Evolutionary conservation across 1,284 basidiomycete genomes (phyloP), one percentile per base, ranked within the genome.

Genomic region (Peniophora sp.): DNA sequence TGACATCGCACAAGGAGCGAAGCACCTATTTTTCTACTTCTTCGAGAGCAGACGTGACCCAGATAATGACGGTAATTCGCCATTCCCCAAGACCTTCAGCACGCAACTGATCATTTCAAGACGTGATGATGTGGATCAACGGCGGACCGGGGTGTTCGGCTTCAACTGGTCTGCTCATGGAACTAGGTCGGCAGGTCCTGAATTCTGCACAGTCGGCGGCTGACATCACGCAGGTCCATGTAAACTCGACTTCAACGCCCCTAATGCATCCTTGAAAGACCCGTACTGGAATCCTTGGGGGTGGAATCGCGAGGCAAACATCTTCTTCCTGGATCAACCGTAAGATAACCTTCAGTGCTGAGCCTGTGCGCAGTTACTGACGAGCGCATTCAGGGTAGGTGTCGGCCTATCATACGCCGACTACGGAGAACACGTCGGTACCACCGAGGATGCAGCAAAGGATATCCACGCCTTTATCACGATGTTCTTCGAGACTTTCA

Each of bases 11-110:
- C 65, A 65, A 47, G 74, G 76, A 27, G 79, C 80, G 32, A 76
- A 82, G 54, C 81, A 83, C 54, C 72, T 83, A 61, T 92, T 90
- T 72, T 92, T 92, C 69, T 89, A 88, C 67, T 92, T 91, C 70
- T 92, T 92, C 64, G 87, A 89, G 65, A 87, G 83, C 48, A 70
- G 88, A 52, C 72, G 74, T 41, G 70, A 84, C 53, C 88, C 88
- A 1, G 73, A 74, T 15, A 73, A 74, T 69, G 68, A 32, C 27
- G 68, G 67, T 34, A 42, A 53, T n/a, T 3, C 23, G 18, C 15
- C 37, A 27, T 27, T 14, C 44, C 23, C 22, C 5, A n/a, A 24
- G 24, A 14, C 18, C 5, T 14, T 6, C 39, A 15, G 6, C 44
- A 20, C 37, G 23, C 11, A 8, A n/a, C 12, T 11, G 36, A 2